phyloP scores from a whole-genome alignment of 495 filamentous ascomycete species.

The Penicillium diatomitis region DNA sequence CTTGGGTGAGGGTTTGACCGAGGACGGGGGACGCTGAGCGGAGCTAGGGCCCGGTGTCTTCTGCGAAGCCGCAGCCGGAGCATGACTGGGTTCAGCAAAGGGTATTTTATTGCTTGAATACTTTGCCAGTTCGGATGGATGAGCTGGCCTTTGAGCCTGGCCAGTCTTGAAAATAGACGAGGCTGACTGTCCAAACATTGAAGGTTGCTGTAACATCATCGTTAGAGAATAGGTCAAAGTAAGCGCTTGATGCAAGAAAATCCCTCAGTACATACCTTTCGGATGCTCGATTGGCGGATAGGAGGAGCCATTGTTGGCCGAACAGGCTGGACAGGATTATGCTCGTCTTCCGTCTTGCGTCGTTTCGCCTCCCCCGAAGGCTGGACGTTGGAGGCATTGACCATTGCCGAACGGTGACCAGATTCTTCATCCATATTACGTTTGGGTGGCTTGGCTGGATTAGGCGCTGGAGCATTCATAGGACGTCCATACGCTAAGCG shows the following conservation, averaged over 20 bases:
- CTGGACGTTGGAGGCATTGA: constrained; percentile 35
- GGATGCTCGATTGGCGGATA: constrained; percentile 69
- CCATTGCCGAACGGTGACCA: constrained; percentile 32
- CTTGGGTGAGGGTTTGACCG: constrained; percentile 61
- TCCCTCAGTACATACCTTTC: constrained; percentile 48
- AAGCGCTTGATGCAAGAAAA: not conserved
- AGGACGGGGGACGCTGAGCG: constrained; percentile 32
- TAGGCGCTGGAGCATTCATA: constrained; percentile 44
- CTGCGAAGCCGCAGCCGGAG: constrained; percentile 39
- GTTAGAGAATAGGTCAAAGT: not conserved
- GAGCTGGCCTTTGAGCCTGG: constrained; percentile 48
- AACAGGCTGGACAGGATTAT: constrained; percentile 31
- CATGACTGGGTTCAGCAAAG: constrained; percentile 64
- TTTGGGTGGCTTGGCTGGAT: constrained; percentile 59
- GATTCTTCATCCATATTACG: constrained; percentile 46
- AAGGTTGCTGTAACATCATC: constrained; percentile 33
- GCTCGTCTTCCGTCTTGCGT: constrained; percentile 51
- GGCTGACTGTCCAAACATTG: constrained; percentile 46
- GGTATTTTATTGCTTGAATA: constrained; percentile 80
- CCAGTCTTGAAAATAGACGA: constrained; percentile 31
- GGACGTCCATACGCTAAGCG: constrained; percentile 41
- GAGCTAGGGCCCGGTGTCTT: constrained; percentile 44
- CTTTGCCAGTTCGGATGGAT: constrained; percentile 71
- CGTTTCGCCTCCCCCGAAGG: constrained; percentile 46
- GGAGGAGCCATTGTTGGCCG: constrained; percentile 67